phyloP scores from a whole-genome alignment of 1,284 basidiomycete species.

The Sphagnurus paluster region DNA sequence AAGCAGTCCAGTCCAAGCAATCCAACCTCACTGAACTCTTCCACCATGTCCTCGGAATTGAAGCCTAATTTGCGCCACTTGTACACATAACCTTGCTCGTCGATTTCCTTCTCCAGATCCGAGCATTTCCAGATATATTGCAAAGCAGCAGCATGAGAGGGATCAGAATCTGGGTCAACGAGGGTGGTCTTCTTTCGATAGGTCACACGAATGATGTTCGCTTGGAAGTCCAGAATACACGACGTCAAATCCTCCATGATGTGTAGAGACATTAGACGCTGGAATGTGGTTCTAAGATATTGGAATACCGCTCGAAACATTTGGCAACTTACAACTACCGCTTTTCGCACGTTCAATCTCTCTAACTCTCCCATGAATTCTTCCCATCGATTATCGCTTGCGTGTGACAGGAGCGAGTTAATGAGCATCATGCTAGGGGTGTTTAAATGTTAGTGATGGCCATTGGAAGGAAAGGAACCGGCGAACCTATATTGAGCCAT shows the following conservation, averaged over 20 bases:
- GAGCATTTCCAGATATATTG: conserved; percentile 73
- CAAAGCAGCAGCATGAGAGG: conserved; percentile 62
- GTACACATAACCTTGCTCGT: conserved; percentile 45
- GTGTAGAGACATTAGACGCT: conserved; percentile 88
- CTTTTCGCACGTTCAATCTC: conserved; percentile 76
- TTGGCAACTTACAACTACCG: conserved; percentile 68
- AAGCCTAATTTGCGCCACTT: conserved; percentile 87
- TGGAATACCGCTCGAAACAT: neutral
- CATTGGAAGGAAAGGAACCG: neutral
- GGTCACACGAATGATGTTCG: conserved; percentile 81
- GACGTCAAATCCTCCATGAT: conserved; percentile 85
- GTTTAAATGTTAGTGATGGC: conserved; percentile 4
- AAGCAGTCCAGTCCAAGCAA: conserved; percentile 86
- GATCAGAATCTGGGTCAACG: conserved; percentile 69
- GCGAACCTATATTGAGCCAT: conserved; percentile 82
- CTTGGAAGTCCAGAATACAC: conserved; percentile 90
- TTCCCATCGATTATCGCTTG: conserved; percentile 75
- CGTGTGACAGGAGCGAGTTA: conserved; percentile 82
- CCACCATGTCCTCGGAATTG: conserved; percentile 73
- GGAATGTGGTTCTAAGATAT: neutral
- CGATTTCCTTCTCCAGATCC: conserved; percentile 52
- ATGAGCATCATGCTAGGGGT: conserved; percentile 79
- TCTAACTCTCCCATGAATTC: conserved; percentile 81
- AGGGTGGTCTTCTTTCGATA: conserved; percentile 79
- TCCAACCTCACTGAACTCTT: conserved; percentile 85